Base-by-base conservation (phyloP, 768 basidiomycete genomes). In the Russula sp. region DNA sequence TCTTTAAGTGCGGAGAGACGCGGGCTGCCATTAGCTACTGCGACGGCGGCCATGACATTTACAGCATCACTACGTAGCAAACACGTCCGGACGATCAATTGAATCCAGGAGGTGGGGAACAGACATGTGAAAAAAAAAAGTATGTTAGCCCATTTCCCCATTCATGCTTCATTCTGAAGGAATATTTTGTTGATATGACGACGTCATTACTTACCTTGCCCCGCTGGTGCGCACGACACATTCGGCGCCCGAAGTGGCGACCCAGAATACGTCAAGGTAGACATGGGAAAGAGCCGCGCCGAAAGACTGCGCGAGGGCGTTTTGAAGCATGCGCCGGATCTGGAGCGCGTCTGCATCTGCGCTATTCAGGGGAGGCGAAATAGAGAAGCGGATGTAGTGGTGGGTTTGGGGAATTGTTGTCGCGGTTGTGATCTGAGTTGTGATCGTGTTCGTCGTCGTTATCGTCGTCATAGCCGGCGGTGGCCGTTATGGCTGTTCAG, bases 181-280 rank as follows among this genome's bases (percentile, higher is more conserved):
- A 16, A 5, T 16, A 5, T 14, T 0, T 36, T 36, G 1, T 36
- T 36, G 36, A 36, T 32, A 7, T 32, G 32, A 32, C 34, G 34
- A 34, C n/a, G n/a, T n/a, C 13, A 7, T 44, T n/a, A 70, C 76
- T 62, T 64, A 84, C 84, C 71, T 74, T 67, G 75, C 71, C 4
- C 74, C 26, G 30, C 9, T 70, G 10, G 78, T 68, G 46, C 83
- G 78, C 32, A 84, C 65, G 11, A 83, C 76, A 40, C 73, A 75
- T 57, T 78, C 75, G 3, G 66, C 66, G 1, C 80, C 80, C 9
- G 77, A 73, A 3, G 76, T 73, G 9, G 77, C 72, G 10, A 85
- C 68, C 79, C 82, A 84, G 20, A 90, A 73, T 11, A 89, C 72
- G 68, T 89, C 88, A 36, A 89, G 63, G 64, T 85, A 81, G 2